Evolutionary conservation across 495 filamentous ascomycete species (phyloP).

Genomic region (Chlorociboria aeruginascens): DNA sequence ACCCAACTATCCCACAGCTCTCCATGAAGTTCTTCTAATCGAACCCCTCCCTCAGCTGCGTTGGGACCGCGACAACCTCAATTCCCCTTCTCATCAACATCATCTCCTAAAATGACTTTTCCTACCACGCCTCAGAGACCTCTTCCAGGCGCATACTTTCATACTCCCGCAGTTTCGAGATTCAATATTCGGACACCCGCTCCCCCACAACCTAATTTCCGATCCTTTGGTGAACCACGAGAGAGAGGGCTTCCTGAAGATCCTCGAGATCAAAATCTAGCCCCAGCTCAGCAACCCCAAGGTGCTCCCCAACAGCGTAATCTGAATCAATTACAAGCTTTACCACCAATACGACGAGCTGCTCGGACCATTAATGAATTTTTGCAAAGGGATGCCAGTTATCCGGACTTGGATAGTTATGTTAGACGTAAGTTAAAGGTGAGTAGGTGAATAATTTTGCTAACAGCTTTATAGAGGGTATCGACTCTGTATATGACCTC

Average conservation of each 20-base stretch:
- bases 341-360: slow-evolving; percentile 65
- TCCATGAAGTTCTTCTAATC: slow-evolving; percentile 13
- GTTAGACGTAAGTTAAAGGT: slow-evolving; percentile 57
- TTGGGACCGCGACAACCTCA: slow-evolving; percentile 5
- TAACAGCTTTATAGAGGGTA: slow-evolving; percentile 47
- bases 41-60: slow-evolving; percentile 5
- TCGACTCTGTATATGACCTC: slow-evolving; percentile 85
- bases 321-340: slow-evolving; percentile 11
- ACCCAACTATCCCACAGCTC: not conserved
- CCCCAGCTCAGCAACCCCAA: slow-evolving; percentile 7
- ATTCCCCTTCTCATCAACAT: not conserved
- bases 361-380: slow-evolving; percentile 74
- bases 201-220: slow-evolving; percentile 29
- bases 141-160: slow-evolving; percentile 60
- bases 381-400: slow-evolving; percentile 61
- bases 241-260: not conserved
- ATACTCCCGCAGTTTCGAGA: slow-evolving; percentile 49
- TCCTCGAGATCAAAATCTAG: not conserved
- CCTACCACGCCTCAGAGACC: slow-evolving; percentile 51
- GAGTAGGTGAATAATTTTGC: not conserved
- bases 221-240: not conserved
- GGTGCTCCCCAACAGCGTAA: slow-evolving; percentile 6
- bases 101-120: slow-evolving; percentile 40
- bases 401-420: slow-evolving; percentile 83
- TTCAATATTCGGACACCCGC: slow-evolving; percentile 23